A percentile compares a stretch with the other conserved stretches of the same genome.
These are phyloP conservation scores for Nicotiana otophora DNA, from an alignment of 257 asterid genomes.

Conservation along the genomic window DNA sequence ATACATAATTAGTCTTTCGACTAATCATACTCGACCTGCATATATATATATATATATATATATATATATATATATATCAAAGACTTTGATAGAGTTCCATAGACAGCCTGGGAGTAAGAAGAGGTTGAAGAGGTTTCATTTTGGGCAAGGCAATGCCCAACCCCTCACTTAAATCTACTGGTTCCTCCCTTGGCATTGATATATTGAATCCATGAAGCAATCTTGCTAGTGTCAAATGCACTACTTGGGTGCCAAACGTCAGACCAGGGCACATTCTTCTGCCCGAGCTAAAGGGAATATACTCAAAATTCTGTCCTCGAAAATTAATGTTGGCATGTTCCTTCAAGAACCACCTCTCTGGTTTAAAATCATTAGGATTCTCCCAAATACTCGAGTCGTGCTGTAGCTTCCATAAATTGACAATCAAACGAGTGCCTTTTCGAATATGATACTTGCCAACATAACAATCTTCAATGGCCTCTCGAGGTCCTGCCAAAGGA, in stretches of 20 bases:
- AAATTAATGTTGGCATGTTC: conserved; percentile 10
- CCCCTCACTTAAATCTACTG: conserved; percentile 51
- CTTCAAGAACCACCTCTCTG: conserved; percentile 45
- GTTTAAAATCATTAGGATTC: conserved; percentile 32
- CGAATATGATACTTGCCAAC: conserved; percentile 23
- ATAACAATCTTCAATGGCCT: conserved; percentile 38
- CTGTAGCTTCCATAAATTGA: conserved; percentile 52
- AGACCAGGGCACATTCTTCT: conserved; percentile 53
- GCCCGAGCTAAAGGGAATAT: conserved; percentile 48
- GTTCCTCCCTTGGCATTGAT: conserved; percentile 16
- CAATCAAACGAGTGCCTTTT: conserved; percentile 42
- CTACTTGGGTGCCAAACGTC: conserved; percentile 28
- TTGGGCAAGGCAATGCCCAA: conserved; percentile 45
- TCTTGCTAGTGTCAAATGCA: conserved; percentile 39
- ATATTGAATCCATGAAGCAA: conserved; percentile 46
- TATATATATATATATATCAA: too few species aligned
- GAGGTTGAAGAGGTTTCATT: conserved; percentile 36
- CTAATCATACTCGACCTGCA: background rate
- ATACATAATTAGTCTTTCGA: background rate
- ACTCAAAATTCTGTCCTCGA: conserved; percentile 39
- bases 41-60: too few species aligned
- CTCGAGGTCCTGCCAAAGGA: conserved; percentile 48
- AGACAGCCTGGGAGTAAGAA: conserved; percentile 39
- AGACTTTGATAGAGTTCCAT: conserved; percentile 25
- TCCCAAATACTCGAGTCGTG: conserved; percentile 49